Conservation (phyloP, 495 filamentous ascomycete species). For the Aspergillus haitiensis region DNA sequence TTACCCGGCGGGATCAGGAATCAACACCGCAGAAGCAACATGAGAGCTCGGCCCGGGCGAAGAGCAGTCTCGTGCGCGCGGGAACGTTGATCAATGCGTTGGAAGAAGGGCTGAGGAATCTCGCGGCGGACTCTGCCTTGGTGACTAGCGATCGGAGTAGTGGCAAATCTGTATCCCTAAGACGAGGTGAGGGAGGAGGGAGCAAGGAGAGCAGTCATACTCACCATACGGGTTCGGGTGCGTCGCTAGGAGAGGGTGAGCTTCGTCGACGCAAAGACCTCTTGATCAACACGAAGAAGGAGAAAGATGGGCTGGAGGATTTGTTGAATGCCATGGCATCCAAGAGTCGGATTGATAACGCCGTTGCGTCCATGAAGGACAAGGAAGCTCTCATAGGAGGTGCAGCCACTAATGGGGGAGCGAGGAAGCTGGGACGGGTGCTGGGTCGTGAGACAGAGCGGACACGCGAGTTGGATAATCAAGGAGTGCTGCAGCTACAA, state of each 20-base stretch:
- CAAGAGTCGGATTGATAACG: constrained; percentile 50
- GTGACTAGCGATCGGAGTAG: background rate
- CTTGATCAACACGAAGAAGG: constrained; percentile 72
- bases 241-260: constrained; percentile 80
- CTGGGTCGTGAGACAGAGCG: constrained; percentile 86
- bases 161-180: constrained; percentile 4
- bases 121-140: constrained; percentile 19
- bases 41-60: constrained; percentile 79
- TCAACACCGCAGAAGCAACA: constrained; percentile 64
- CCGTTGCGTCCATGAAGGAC: constrained; percentile 53
- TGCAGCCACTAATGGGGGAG: constrained; percentile 12
- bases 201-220: background rate
- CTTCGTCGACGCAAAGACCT: constrained; percentile 77
- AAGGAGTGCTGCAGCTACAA: constrained; percentile 84
- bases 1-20: constrained; percentile 76
- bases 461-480: constrained; percentile 88
- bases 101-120: constrained; percentile 65
- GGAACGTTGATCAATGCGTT: constrained; percentile 65
- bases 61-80: constrained; percentile 75
- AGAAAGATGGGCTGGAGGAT: constrained; percentile 83
- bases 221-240: constrained; percentile 7
- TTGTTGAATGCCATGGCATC: constrained; percentile 70
- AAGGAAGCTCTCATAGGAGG: constrained; percentile 53
- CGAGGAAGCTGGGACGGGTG: constrained; percentile 58
- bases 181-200: background rate